These are phyloP conservation scores for Aureobasidium sp. DNA, from an alignment of 2,329 filamentous ascomycete genomes.

Conservation along the genomic window DNA sequence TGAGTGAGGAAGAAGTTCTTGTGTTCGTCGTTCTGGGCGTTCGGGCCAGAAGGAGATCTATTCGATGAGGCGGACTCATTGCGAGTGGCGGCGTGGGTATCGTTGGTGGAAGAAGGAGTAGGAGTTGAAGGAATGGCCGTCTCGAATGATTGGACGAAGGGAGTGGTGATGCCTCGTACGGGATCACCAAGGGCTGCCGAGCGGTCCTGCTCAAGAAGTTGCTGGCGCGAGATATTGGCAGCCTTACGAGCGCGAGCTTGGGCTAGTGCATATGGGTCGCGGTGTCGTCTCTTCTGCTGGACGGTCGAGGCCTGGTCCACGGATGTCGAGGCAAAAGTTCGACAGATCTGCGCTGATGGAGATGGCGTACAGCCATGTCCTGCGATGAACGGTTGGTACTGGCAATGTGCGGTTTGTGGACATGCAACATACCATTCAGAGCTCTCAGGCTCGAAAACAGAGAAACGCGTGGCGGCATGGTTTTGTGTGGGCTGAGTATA, in stretches of 20 bases:
- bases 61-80: constrained; percentile 11
- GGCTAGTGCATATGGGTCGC: constrained; percentile 74
- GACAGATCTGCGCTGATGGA: constrained; percentile 11
- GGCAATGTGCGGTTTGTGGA: no score
- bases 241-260: constrained; percentile 78
- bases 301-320: constrained; percentile 48
- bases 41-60: constrained; percentile 13
- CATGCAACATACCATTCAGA: constrained; percentile 23
- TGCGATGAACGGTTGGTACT: neutral
- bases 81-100: neutral
- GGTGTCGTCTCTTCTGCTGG: constrained; percentile 56
- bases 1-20: constrained; percentile 71
- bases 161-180: constrained; percentile 67
- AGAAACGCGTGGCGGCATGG: constrained; percentile 42
- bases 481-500: neutral
- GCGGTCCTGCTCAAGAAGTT: constrained; percentile 58
- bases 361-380: constrained; percentile 7
- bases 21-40: constrained; percentile 31
- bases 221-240: constrained; percentile 68
- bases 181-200: constrained; percentile 64
- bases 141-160: constrained; percentile 77
- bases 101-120: constrained; percentile 13
- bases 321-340: constrained; percentile 53
- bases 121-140: constrained; percentile 39
- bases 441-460: constrained; percentile 35